These are phyloP conservation scores for Plantago elongata DNA, from an alignment of 257 asterid genomes.

Conservation along the genomic window DNA sequence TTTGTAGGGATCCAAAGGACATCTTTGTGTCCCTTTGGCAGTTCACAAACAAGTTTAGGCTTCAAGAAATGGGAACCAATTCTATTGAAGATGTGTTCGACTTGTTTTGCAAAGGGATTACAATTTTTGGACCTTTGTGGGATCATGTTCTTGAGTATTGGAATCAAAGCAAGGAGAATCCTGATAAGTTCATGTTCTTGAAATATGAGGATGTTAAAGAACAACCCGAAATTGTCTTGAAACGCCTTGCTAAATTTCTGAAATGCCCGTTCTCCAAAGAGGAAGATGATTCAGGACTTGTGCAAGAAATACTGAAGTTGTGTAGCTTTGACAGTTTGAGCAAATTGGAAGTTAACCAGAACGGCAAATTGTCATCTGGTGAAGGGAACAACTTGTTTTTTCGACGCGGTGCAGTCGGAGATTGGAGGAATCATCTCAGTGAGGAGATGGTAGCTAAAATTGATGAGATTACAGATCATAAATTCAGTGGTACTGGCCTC, in stretches of 20 bases:
- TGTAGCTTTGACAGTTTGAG: constrained; percentile 40
- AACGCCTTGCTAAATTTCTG: constrained; percentile 36
- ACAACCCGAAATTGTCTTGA: constrained; percentile 17
- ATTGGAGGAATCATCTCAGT: constrained; percentile 39
- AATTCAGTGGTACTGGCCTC: constrained; percentile 35
- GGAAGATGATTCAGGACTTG: constrained; percentile 37
- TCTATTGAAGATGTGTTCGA: constrained; percentile 29
- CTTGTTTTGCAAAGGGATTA: constrained; percentile 36
- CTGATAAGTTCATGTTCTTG: constrained; percentile 30
- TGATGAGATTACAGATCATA: constrained; percentile 32
- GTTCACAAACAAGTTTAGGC: constrained; percentile 34
- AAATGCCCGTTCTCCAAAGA: constrained; percentile 30
- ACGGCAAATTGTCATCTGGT: constrained; percentile 38
- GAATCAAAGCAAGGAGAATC: constrained; percentile 22
- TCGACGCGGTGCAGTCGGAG: constrained; percentile 47
- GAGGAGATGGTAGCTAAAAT: constrained; percentile 31
- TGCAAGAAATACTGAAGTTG: constrained; percentile 28
- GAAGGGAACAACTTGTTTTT: constrained; percentile 38
- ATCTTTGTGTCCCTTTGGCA: constrained; percentile 48
- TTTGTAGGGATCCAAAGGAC: constrained; percentile 51
- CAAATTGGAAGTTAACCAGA: constrained; percentile 30
- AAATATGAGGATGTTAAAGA: constrained; percentile 41
- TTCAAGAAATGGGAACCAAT: neutral
- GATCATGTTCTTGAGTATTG: constrained; percentile 43
- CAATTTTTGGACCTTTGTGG: constrained; percentile 48